These are phyloP conservation scores for Rhododendron simsii DNA, from an alignment of 148 eudicot genomes.

Conservation along the genomic window DNA sequence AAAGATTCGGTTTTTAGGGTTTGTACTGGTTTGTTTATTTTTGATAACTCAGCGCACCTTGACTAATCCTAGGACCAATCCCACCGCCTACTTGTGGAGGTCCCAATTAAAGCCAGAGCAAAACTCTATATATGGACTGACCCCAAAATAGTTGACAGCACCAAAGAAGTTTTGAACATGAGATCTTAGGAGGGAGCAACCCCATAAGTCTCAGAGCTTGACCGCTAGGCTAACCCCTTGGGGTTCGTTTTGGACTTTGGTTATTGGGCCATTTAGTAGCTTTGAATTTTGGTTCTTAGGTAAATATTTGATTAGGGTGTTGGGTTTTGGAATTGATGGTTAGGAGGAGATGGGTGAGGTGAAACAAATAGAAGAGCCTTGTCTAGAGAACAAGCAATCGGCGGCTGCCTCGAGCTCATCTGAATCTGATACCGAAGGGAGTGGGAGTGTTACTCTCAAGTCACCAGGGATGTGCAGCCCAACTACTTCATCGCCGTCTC, in stretches of 20 bases:
- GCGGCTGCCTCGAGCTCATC: constrained; percentile 71
- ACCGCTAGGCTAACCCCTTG: too few relatives aligned
- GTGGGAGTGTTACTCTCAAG: constrained; percentile 57
- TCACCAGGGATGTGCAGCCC: constrained; percentile 74
- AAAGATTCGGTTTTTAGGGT: constrained; percentile 6
- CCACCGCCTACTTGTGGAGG: too few relatives aligned
- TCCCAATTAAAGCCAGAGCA: background rate
- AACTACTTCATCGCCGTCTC: constrained; percentile 49
- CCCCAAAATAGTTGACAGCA: too few relatives aligned
- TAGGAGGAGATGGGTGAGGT: constrained; percentile 48
- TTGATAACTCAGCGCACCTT: background rate
- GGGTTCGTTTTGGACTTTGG: background rate
- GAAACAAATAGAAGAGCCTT: constrained; percentile 43
- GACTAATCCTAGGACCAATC: background rate
- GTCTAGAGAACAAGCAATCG: constrained; percentile 77
- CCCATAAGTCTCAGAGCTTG: background rate
- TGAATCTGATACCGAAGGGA: constrained; percentile 56
- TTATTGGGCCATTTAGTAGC: background rate
- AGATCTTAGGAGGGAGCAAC: background rate
- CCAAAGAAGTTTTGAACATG: background rate
- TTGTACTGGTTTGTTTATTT: background rate
- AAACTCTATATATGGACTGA: too few relatives aligned
- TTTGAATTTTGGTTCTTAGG: background rate
- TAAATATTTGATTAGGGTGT: constrained; percentile 20
- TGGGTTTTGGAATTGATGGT: constrained; percentile 19